These are phyloP conservation scores for Colletotrichum costaricense DNA, from an alignment of 2,329 filamentous ascomycete species.

Conservation along the genomic window DNA sequence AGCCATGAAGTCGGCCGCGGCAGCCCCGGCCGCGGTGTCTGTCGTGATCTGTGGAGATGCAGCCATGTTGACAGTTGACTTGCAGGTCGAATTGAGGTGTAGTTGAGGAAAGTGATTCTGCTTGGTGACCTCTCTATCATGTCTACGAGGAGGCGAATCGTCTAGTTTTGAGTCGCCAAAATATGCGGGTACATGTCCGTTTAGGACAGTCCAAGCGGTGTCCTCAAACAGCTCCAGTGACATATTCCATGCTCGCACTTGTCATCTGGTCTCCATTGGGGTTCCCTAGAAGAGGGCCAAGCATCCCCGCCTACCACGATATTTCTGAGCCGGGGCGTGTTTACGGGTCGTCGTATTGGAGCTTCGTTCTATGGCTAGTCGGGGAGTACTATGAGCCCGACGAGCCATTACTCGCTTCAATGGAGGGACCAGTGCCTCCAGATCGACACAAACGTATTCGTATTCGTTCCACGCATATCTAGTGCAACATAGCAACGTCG, in stretches of 20 bases:
- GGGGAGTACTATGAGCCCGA: not conserved
- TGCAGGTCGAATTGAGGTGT: not conserved
- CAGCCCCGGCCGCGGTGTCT: slow-evolving; percentile 6
- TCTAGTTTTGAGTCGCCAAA: not conserved
- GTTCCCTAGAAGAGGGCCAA: not conserved
- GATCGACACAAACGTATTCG: slow-evolving; percentile 11
- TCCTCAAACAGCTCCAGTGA: not conserved
- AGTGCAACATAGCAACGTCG: not conserved
- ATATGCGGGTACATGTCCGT: not conserved
- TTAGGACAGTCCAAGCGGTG: not conserved
- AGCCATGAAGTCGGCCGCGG: slow-evolving; percentile 32
- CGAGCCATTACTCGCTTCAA: not conserved
- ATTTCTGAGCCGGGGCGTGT: not conserved
- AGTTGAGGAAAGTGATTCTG: not conserved
- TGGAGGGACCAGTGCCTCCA: not conserved
- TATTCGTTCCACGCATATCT: slow-evolving; percentile 12
- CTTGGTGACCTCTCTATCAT: not conserved
- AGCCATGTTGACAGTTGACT: not conserved
- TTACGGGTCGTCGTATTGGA: not conserved
- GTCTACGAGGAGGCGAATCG: not conserved
- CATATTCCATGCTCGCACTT: not conserved
- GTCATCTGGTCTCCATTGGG: not conserved
- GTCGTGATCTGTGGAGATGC: not conserved
- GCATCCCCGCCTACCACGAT: not conserved
- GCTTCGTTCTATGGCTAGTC: not conserved